Evolutionary conservation across 768 basidiomycete genomes (phyloP), one percentile per base, ranked within the genome.

Genomic region (Rubroboletus pulcherrimus): DNA sequence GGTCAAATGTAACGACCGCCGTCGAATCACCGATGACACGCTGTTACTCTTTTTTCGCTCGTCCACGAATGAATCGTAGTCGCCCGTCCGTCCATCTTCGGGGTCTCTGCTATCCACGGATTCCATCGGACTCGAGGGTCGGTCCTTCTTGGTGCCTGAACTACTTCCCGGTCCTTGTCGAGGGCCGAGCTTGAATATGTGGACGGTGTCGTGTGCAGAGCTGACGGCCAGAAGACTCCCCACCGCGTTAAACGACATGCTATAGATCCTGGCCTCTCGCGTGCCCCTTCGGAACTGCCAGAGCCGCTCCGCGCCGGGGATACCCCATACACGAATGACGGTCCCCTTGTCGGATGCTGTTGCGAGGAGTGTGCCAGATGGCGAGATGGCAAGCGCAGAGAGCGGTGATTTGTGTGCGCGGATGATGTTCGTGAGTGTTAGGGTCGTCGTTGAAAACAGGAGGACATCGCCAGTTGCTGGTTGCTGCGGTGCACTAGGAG

Each of bases 391-490:
- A 45, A 98, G 79, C 64, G 85, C 85, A 8, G 94, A 90, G 58
- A 99, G 86, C 5, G 96, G 92, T 1, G 93, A 74, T 73, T 98
- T 98, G 76, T 99, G 97, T 17, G 97, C 97, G 66, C 93, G 95
- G 55, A 99, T 89, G 64, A 96, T 93, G 76, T 99, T 98, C 42
- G 91, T 84, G 30, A 95, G 91, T 3, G 90, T 89, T 30, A 98
- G 83, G 7, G 91, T 85, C 52, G 93, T 86, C 2, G 96, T 95
- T 49, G 92, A 93, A 78, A 98, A 98, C 29, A 99, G 77, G 62
- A 97, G 85, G 49, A 98, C 93, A 71, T 98, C 95, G 58, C 92
- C 90, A 5, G 84, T 79, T 7, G 63, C 63, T 4, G 67, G 67
- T 60, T 82, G 85, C 7, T 75, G 64, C 0, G 75, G 48, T 37